phyloP scores from a whole-genome alignment of 208 protist genomes.

The Trypanosoma boissoni region DNA sequence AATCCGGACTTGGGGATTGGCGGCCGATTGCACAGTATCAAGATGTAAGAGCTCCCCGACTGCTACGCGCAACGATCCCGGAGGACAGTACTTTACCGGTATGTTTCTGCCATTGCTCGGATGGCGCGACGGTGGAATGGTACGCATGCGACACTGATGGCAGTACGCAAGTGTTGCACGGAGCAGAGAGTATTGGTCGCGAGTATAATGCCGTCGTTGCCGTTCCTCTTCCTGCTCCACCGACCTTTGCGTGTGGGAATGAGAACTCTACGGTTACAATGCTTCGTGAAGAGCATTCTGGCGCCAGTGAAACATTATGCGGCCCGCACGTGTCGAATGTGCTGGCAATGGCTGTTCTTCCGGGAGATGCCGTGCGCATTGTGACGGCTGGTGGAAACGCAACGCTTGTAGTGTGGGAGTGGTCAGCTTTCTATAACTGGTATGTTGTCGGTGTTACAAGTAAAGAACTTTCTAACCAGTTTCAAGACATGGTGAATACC shows the following conservation, averaged over 20 bases:
- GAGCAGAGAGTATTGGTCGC: constrained; percentile 41
- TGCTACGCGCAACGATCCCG: constrained; percentile 37
- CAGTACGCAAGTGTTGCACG: constrained; percentile 30
- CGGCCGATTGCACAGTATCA: constrained; percentile 34
- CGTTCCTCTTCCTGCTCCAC: constrained; percentile 23
- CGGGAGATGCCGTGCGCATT: constrained; percentile 24
- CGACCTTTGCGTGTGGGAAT: constrained; percentile 44
- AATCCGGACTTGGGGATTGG: constrained; percentile 29
- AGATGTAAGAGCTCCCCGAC: constrained; percentile 49
- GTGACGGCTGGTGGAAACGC: constrained; percentile 62
- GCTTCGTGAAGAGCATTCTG: neutral
- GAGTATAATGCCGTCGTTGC: constrained; percentile 64
- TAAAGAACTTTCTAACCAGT: no score
- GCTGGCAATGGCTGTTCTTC: constrained; percentile 30
- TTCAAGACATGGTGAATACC: neutral
- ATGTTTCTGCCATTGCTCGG: constrained; percentile 63
- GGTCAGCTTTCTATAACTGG: constrained; percentile 12
- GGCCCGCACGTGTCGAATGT: constrained; percentile 82
- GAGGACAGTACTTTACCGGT: neutral
- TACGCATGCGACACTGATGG: constrained; percentile 3
- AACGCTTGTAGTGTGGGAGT: constrained; percentile 48
- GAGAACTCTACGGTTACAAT: constrained; percentile 64
- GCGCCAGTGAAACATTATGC: constrained; percentile 27
- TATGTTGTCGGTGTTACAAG: constrained; percentile 21
- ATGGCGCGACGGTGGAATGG: constrained; percentile 34